Evolutionary conservation across 495 filamentous ascomycete genomes (phyloP), one percentile per base, ranked within the genome.

Genomic region (Penicillium alfredii): DNA sequence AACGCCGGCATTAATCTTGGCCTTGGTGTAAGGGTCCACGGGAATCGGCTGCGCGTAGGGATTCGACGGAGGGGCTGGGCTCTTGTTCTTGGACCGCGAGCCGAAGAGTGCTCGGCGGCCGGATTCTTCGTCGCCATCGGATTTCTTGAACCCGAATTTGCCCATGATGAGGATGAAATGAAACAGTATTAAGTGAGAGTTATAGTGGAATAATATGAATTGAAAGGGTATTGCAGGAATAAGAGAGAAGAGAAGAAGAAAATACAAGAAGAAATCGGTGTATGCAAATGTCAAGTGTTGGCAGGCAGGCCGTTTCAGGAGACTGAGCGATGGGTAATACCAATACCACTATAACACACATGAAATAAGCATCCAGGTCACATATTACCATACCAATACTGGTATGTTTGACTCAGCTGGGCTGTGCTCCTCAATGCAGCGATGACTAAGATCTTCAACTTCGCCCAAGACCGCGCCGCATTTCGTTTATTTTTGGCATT

Each of bases 1-100:
- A 26, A 69, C 64, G 29, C 69, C 68, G 8, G 59, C 60, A 22
- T 57, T 58, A 24, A 69, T 63, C 58, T 76, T 75, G 36, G 71
- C 77, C 55, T 72, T 74, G 17, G 77, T 80, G 48, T 84, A 86
- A 8, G 77, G 75, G 44, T 84, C 78, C 32, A 63, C 57, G 17
- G 69, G 66, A 14, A 71, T 66, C 9, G 72, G 68, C 55, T 83
- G 73, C 29, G 81, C 82, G 51, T 88, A 87, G 17, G 83, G 84
- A 49, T 86, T 68, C 10, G 69, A 51, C 16, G 64, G 44, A 16
- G 76, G 60, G 2, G 65, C 60, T 20, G 75, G 71, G 24, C 75
- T 70, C 49, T 73, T 71, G 56, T 74, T 78, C 71, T 82, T 84
- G 13, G 64, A 68, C 25, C 65, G 56, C 21, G 63, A 65, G 33